These are phyloP conservation scores for Flaveria linearis DNA, from an alignment of 129 eudicot species.

Conservation along the genomic window DNA sequence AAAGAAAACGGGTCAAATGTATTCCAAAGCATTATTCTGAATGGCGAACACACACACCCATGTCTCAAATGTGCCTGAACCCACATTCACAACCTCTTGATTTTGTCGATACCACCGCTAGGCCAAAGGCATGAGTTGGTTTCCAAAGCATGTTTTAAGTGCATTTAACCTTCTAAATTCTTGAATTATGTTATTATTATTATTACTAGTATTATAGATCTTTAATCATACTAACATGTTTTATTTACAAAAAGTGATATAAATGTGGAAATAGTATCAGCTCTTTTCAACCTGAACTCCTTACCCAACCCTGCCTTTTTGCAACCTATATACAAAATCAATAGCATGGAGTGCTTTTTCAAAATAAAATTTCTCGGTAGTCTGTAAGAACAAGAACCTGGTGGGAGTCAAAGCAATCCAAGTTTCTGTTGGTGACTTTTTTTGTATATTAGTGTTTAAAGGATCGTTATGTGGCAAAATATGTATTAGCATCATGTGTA, in stretches of 20 bases:
- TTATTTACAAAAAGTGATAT: neutral
- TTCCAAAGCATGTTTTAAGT: neutral
- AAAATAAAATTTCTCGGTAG: neutral
- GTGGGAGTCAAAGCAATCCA: neutral
- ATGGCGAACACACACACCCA: neutral
- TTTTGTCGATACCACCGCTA: neutral
- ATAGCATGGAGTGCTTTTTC: neutral
- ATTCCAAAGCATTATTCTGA: neutral
- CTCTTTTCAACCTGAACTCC: neutral
- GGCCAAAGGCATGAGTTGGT: neutral
- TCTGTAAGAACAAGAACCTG: neutral
- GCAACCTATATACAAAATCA: neutral
- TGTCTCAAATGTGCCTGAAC: neutral
- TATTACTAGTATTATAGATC: neutral
- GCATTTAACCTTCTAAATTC: neutral
- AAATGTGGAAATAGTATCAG: neutral
- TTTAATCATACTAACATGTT: neutral
- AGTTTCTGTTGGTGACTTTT: conserved; percentile 3
- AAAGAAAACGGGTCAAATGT: neutral
- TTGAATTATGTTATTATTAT: neutral
- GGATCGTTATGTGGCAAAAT: neutral
- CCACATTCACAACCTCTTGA: neutral
- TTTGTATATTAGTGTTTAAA: neutral
- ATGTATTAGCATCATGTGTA: neutral
- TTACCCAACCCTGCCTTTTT: neutral